Percentiles rank a stretch among this genome's conserved stretches.
Conservation (phyloP, 2,329 filamentous ascomycete genomes). For the Ambrosiella xylebori region DNA sequence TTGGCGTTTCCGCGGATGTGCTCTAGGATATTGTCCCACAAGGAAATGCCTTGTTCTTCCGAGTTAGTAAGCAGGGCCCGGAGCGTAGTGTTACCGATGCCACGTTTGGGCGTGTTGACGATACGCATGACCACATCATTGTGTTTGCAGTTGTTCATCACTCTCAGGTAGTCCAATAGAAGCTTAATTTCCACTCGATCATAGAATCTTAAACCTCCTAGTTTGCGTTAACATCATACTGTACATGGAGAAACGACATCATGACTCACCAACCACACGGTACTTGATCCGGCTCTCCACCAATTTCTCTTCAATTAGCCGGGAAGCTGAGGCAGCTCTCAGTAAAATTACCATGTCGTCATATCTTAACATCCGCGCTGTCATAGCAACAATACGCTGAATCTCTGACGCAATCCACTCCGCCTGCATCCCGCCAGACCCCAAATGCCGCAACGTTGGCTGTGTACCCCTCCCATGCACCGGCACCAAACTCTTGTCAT, state of each 20-base stretch:
- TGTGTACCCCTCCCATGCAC: conserved; percentile 64
- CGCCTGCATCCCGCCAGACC: conserved; percentile 54
- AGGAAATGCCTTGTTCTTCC: conserved; percentile 45
- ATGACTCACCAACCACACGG: conserved; percentile 54
- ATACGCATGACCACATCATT: conserved; percentile 73
- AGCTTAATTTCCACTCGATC: conserved; percentile 80
- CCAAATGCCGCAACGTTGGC: conserved; percentile 64
- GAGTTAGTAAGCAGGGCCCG: conserved; percentile 62
- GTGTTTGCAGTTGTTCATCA: conserved; percentile 69
- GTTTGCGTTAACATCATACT: background rate
- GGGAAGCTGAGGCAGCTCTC: conserved; percentile 66
- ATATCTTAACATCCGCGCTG: conserved; percentile 52
- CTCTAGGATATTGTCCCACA: conserved; percentile 56
- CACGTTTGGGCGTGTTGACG: conserved; percentile 67
- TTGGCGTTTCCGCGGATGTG: conserved; percentile 34
- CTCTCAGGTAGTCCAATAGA: conserved; percentile 71
- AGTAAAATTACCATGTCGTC: conserved; percentile 76
- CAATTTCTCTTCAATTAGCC: conserved; percentile 69
- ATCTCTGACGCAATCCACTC: conserved; percentile 82
- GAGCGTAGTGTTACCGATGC: conserved; percentile 64
- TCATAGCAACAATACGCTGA: conserved; percentile 49
- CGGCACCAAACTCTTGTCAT: conserved; percentile 61
- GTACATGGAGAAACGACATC: background rate
- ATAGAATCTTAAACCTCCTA: conserved; percentile 63
- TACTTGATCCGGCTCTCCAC: conserved; percentile 72